Conservation (phyloP, 2,329 filamentous ascomycete species). For the Madurella mycetomatis region DNA sequence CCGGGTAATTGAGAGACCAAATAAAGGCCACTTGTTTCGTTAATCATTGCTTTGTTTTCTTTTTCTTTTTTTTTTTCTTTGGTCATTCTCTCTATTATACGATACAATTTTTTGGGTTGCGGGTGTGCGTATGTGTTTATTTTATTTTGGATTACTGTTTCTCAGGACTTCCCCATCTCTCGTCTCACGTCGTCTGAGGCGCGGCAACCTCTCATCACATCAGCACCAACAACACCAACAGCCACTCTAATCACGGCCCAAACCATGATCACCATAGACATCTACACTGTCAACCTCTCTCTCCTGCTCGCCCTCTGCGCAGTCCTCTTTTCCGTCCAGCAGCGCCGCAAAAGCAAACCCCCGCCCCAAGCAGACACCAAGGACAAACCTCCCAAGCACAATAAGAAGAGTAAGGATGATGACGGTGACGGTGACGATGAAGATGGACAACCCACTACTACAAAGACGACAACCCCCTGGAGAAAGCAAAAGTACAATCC, state of each 20-base stretch:
- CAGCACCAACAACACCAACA: not conserved
- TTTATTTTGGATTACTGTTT: too few species aligned
- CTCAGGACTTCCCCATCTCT: too few species aligned
- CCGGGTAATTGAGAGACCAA: slow-evolving; percentile 9
- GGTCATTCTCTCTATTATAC: too few species aligned
- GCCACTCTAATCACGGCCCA: not conserved
- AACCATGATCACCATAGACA: slow-evolving; percentile 24
- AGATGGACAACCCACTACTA: too few species aligned
- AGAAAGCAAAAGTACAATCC: slow-evolving; percentile 12
- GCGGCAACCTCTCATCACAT: not conserved
- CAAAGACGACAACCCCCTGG: too few species aligned
- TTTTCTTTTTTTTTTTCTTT: not conserved
- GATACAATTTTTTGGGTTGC: too few species aligned
- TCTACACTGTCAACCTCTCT: slow-evolving; percentile 34
- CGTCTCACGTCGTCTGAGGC: too few species aligned
- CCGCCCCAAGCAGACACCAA: too few species aligned
- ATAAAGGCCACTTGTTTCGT: slow-evolving; percentile 14
- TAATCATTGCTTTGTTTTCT: not conserved
- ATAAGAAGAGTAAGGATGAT: not conserved
- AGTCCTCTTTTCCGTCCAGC: slow-evolving; percentile 19
- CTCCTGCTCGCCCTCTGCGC: slow-evolving; percentile 32
- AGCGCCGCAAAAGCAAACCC: not conserved
- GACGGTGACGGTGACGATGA: not conserved
- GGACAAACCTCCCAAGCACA: slow-evolving; percentile 7
- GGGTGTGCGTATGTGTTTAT: too few species aligned